phyloP scores from a whole-genome alignment of 108 stramenopile species.

The Skeletonema marinoi region DNA sequence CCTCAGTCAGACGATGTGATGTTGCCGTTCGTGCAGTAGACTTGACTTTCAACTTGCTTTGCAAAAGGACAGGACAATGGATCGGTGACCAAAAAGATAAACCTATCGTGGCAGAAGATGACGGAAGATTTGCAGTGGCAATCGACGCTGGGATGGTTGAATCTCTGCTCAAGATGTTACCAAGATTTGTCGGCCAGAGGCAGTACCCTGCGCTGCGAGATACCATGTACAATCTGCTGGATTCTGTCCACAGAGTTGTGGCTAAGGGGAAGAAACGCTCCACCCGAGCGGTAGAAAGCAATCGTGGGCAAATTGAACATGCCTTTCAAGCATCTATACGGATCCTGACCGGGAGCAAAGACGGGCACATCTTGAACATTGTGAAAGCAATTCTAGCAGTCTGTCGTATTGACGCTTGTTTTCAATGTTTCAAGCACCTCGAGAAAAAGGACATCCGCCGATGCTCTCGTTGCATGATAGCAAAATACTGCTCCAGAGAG shows the following conservation, averaged over 20 bases:
- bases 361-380: background rate
- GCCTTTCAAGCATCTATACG: background rate
- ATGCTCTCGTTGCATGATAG: background rate
- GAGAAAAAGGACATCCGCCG: background rate
- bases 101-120: background rate
- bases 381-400: background rate
- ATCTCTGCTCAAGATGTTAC: background rate
- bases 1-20: background rate
- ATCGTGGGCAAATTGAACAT: background rate
- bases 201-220: background rate
- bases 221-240: background rate
- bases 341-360: background rate
- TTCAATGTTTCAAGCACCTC: background rate
- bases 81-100: background rate
- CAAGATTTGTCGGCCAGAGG: background rate
- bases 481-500: background rate
- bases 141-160: background rate
- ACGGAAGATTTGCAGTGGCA: background rate
- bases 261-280: no score
- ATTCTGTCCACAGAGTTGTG: background rate
- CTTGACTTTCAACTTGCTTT: background rate
- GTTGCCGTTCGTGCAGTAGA: background rate
- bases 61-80: background rate
- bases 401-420: background rate
- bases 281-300: background rate